These are phyloP conservation scores for Ophiostoma perfectum DNA, from an alignment of 2,329 filamentous ascomycete species.

Conservation along the genomic window DNA sequence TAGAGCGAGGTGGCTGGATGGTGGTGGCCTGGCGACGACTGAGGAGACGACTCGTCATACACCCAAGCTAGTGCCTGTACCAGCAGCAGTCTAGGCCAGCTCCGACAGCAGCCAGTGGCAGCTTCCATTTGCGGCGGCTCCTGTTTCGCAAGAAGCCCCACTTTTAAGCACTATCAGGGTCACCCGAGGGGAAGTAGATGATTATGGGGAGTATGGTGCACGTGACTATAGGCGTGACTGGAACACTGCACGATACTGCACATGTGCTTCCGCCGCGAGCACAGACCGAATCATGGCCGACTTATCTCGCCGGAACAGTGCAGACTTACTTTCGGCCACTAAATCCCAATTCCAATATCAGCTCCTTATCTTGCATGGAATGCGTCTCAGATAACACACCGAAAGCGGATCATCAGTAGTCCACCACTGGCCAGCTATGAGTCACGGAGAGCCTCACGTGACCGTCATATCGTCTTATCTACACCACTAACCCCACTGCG, in stretches of 20 bases:
- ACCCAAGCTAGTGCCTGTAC: slow-evolving; percentile 10
- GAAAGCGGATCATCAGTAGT: background rate
- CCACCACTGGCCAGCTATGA: background rate
- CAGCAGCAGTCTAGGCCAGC: background rate
- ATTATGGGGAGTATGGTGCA: background rate
- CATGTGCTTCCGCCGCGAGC: background rate
- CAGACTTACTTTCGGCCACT: background rate
- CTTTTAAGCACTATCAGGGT: background rate
- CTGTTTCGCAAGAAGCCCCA: slow-evolving; percentile 20
- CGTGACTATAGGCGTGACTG: background rate
- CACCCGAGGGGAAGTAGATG: too few species aligned
- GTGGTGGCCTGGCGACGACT: slow-evolving; percentile 13
- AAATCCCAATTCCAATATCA: background rate
- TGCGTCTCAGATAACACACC: slow-evolving; percentile 9
- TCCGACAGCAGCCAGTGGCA: slow-evolving; percentile 11
- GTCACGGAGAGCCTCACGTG: slow-evolving; percentile 1
- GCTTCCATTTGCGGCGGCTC: slow-evolving; percentile 20
- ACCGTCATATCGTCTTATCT: background rate
- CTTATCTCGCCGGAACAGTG: background rate
- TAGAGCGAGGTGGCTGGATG: background rate
- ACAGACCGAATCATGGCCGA: background rate
- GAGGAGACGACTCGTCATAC: slow-evolving; percentile 13
- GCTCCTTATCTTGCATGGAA: background rate
- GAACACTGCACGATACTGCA: background rate
- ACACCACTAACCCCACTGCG: slow-evolving; percentile 10